Percentiles rank a stretch among this genome's conserved stretches.
phyloP scores from a whole-genome alignment of 305 asterid species.

The Rubia occidens region DNA sequence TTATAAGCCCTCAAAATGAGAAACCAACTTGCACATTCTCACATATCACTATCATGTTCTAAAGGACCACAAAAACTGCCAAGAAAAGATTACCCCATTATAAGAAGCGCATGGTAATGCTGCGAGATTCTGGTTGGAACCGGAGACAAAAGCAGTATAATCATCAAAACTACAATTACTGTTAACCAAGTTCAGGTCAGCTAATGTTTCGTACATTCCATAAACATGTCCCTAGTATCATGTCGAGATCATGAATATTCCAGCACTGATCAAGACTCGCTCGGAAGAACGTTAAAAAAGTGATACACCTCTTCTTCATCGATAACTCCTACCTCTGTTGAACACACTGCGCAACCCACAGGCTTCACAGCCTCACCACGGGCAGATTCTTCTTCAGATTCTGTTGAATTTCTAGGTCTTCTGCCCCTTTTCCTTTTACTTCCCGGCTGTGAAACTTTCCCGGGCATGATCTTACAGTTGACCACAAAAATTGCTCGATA shows the following conservation, averaged over 20 bases:
- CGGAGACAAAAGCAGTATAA: not conserved
- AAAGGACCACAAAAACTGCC: not conserved
- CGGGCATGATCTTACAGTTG: constrained; percentile 52
- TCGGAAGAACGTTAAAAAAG: constrained; percentile 64
- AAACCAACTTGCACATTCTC: too few species aligned
- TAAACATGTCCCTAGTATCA: not conserved
- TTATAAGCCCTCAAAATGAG: too few species aligned
- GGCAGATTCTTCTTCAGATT: constrained; percentile 21
- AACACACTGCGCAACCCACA: constrained; percentile 69
- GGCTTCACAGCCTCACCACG: constrained; percentile 32
- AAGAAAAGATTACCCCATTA: not conserved
- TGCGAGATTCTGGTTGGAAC: not conserved
- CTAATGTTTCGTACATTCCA: not conserved
- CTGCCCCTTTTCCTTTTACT: constrained; percentile 53
- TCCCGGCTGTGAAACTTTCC: constrained; percentile 40
- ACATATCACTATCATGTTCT: not conserved
- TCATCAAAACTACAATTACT: not conserved
- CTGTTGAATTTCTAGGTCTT: constrained; percentile 17
- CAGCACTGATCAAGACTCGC: constrained; percentile 41
- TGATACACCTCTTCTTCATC: constrained; percentile 85
- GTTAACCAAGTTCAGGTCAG: not conserved
- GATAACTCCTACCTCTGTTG: constrained; percentile 68
- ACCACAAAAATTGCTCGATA: constrained; percentile 82
- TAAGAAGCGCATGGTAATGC: not conserved
- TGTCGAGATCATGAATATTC: not conserved